Conservation (phyloP, 768 basidiomycete genomes). For the Mycena polygramma region DNA sequence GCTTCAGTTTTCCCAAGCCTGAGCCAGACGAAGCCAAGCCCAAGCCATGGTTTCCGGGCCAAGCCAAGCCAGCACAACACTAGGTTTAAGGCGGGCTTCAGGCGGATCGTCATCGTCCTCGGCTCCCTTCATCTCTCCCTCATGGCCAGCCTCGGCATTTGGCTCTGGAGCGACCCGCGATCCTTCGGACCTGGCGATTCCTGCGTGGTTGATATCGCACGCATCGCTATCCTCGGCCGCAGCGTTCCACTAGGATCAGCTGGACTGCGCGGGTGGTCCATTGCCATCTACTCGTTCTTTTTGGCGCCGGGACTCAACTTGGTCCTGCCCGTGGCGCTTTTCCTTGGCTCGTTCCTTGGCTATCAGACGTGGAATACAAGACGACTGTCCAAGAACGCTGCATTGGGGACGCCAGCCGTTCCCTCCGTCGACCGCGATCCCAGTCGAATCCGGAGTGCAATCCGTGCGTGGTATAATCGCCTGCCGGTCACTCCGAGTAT, state of each 20-base stretch:
- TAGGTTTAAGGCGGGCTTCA: neutral
- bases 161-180: slow-evolving; percentile 28
- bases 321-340: slow-evolving; percentile 1
- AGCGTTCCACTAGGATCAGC: slow-evolving; percentile 6
- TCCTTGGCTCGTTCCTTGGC: neutral
- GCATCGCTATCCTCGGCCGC: neutral
- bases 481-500: neutral
- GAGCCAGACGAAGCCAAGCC: too few relatives aligned
- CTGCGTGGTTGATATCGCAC: neutral
- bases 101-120: slow-evolving; percentile 13
- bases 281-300: slow-evolving; percentile 14
- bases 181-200: slow-evolving; percentile 8
- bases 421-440: too few relatives aligned
- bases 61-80: too few relatives aligned
- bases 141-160: slow-evolving; percentile 23
- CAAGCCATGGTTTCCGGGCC: too few relatives aligned
- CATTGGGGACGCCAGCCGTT: too few relatives aligned
- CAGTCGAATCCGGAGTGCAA: too few relatives aligned
- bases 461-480: too few relatives aligned
- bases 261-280: neutral
- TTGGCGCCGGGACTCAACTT: slow-evolving; percentile 21
- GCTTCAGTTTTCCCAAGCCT: too few relatives aligned
- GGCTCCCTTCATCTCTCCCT: slow-evolving; percentile 26
- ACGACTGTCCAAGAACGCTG: too few relatives aligned
- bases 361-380: slow-evolving; percentile 4